phyloP scores from a whole-genome alignment of 495 filamentous ascomycete species.

The Geopyxis carbonaria region DNA sequence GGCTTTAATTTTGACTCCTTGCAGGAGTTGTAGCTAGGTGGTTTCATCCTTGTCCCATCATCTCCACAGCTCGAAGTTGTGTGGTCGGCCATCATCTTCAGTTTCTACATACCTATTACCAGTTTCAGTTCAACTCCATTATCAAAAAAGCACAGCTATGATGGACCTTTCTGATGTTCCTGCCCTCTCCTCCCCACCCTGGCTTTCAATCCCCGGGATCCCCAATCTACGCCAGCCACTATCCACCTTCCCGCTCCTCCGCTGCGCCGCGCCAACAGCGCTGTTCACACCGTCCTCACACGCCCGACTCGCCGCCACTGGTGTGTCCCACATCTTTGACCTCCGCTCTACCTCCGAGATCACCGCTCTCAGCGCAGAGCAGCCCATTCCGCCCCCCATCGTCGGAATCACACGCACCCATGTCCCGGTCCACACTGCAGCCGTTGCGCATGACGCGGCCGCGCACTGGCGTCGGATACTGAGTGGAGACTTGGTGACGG shows the following conservation, averaged over 20 bases:
- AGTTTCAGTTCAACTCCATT: too few relatives aligned
- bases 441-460: conserved; percentile 4
- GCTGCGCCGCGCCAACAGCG: conserved; percentile 39
- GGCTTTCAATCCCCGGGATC: conserved; percentile 35
- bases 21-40: too few relatives aligned
- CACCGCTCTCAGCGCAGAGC: too few relatives aligned
- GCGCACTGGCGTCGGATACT: conserved; percentile 11
- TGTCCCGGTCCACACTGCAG: conserved; percentile 26
- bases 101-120: too few relatives aligned
- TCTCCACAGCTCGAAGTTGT: too few relatives aligned
- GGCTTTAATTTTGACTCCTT: too few relatives aligned
- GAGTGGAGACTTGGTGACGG: conserved; percentile 28
- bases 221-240: conserved; percentile 41
- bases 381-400: too few relatives aligned
- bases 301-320: conserved; percentile 3
- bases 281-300: neutral
- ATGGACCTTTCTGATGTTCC: neutral
- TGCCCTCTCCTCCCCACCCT: conserved; percentile 28
- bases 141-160: neutral
- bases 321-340: conserved; percentile 47
- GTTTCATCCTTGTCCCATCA: too few relatives aligned
- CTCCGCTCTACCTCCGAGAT: conserved; percentile 41
- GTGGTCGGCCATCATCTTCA: too few relatives aligned
- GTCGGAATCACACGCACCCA: too few relatives aligned
- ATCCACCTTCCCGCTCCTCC: conserved; percentile 32